A percentile compares a stretch with the other conserved stretches of the same genome.
Evolutionary conservation across 352 stramenopile species (phyloP).

Genomic region (Pythium rishiriense): DNA sequence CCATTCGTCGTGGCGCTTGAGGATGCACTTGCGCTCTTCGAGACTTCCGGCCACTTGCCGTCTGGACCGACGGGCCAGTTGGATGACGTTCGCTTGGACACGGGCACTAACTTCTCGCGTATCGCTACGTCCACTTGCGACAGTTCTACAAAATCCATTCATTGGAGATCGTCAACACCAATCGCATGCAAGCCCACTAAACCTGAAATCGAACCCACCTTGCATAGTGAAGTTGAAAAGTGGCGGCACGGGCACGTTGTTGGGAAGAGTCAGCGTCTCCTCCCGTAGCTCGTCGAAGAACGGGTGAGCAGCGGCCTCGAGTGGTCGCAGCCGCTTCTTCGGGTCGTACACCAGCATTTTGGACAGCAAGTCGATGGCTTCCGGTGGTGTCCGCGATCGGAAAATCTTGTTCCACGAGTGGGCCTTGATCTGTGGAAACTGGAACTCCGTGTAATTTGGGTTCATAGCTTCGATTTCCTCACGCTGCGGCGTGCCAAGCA

Average conservation of each 20-base stretch:
- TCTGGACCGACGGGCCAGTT: constrained; percentile 81
- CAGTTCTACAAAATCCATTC: constrained; percentile 52
- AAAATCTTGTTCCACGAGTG: constrained; percentile 98
- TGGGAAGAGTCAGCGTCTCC: constrained; percentile 80
- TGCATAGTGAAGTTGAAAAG: constrained; percentile 95
- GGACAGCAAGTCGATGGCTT: constrained; percentile 97
- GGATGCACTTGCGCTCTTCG: constrained; percentile 25
- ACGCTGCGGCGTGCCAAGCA: constrained; percentile 97
- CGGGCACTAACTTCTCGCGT: constrained; percentile 79
- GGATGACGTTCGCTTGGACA: constrained; percentile 59
- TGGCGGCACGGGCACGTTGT: constrained; percentile 73
- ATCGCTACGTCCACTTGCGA: constrained; percentile 67
- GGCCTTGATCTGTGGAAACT: constrained; percentile 99
- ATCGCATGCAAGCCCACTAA: too few species aligned
- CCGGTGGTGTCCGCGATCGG: constrained; percentile 92
- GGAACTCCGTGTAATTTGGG: constrained; percentile 99
- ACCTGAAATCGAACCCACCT: constrained; percentile 37
- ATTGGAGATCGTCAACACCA: too few species aligned
- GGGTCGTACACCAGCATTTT: constrained; percentile 98
- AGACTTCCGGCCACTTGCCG: constrained; percentile 59
- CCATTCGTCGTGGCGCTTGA: constrained; percentile 27
- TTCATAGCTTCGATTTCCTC: constrained; percentile 99
- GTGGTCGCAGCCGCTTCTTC: constrained; percentile 68
- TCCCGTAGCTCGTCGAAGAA: constrained; percentile 99
- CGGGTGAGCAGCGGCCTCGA: constrained; percentile 90